phyloP scores from a whole-genome alignment of 768 basidiomycete genomes.

The Naganishia randhawae region DNA sequence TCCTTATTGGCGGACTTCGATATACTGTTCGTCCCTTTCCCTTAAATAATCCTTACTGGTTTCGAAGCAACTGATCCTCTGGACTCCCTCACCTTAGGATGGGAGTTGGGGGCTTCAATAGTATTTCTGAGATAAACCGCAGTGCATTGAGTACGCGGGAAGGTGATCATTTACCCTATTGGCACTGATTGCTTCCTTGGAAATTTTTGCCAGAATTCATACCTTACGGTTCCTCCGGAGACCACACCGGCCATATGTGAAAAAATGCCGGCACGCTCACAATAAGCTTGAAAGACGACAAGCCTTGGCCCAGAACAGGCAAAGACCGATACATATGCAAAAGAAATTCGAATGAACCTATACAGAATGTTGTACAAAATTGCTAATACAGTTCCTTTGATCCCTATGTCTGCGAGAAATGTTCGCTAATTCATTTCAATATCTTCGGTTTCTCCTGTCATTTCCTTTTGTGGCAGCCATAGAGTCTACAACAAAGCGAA shows the following conservation, averaged over 20 bases:
- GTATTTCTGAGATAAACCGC: conserved; percentile 18
- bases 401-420: not conserved
- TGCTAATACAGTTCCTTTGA: not conserved
- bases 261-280: not conserved
- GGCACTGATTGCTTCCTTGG: not conserved
- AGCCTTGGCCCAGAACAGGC: not conserved
- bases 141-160: conserved; percentile 11
- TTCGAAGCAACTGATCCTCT: not conserved
- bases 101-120: conserved; percentile 15
- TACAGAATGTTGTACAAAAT: too few relatives aligned
- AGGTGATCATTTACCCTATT: not conserved
- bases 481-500: conserved; percentile 51
- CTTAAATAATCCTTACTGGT: not conserved
- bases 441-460: conserved; percentile 35
- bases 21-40: conserved; percentile 1
- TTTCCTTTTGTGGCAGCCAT: conserved; percentile 61
- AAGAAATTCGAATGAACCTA: not conserved
- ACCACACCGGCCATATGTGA: conserved; percentile 2
- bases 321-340: not conserved
- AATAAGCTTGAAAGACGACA: not conserved
- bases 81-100: not conserved
- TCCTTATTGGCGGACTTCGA: conserved; percentile 58
- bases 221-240: conserved; percentile 15
- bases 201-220: conserved; percentile 22
- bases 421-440: conserved; percentile 15